phyloP scores from a whole-genome alignment of 306 rosid genomes.

The Begonia fuchsioides region DNA sequence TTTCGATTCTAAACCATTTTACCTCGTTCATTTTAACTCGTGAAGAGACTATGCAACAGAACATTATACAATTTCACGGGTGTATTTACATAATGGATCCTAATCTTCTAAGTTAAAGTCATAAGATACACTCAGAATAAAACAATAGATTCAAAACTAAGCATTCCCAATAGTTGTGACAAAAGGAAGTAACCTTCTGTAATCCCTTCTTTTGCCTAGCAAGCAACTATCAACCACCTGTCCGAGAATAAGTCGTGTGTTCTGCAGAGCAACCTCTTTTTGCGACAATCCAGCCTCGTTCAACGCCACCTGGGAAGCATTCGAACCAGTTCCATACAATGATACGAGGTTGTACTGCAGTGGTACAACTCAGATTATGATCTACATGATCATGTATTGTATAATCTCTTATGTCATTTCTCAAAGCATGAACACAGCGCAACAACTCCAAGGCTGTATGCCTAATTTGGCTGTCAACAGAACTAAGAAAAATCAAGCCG shows the following conservation, averaged over 20 bases:
- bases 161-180: constrained; percentile 70
- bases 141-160: not conserved
- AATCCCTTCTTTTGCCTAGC: constrained; percentile 79
- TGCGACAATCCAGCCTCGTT: constrained; percentile 51
- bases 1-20: too few species aligned
- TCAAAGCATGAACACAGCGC: constrained; percentile 94
- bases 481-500: constrained; percentile 93
- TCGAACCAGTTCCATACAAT: constrained; percentile 20
- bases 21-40: too few species aligned
- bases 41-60: too few species aligned
- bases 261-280: constrained; percentile 75
- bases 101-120: too few species aligned
- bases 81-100: too few species aligned
- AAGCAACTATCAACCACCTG: constrained; percentile 79
- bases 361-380: constrained; percentile 57
- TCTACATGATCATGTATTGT: constrained; percentile 49
- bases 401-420: constrained; percentile 76
- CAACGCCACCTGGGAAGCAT: constrained; percentile 23
- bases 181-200: constrained; percentile 76
- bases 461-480: constrained; percentile 91
- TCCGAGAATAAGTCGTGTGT: constrained; percentile 80
- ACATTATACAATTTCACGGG: too few species aligned
- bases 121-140: not conserved
- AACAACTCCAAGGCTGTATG: constrained; percentile 86
- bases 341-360: constrained; percentile 57